A percentile compares a stretch with the other conserved stretches of the same genome.
Conservation (phyloP, 2,329 filamentous ascomycete species). For the Phaeosphaeriaceae sp. region DNA sequence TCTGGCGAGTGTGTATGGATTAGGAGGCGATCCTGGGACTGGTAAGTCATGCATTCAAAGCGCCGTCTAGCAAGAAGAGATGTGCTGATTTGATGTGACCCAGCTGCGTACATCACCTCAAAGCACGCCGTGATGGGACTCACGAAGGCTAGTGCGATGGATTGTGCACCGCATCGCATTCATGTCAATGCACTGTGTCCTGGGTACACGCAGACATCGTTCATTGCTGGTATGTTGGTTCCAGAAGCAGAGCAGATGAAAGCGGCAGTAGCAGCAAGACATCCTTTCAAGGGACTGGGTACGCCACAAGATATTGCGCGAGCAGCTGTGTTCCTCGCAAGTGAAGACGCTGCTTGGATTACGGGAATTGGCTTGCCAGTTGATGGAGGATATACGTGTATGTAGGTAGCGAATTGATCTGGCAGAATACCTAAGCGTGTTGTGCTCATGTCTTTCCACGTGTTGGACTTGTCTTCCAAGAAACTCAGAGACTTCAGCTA, state of each 20-base stretch:
- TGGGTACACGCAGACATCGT: slow-evolving; percentile 50
- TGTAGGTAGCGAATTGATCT: slow-evolving; percentile 10
- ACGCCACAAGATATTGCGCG: slow-evolving; percentile 42
- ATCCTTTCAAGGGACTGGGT: slow-evolving; percentile 42
- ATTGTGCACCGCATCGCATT: slow-evolving; percentile 58
- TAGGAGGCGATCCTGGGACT: slow-evolving; percentile 43
- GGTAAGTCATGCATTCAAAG: slow-evolving; percentile 29
- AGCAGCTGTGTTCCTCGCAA: slow-evolving; percentile 55
- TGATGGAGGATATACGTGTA: slow-evolving; percentile 54
- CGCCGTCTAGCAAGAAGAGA: background rate
- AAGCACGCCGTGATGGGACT: slow-evolving; percentile 61
- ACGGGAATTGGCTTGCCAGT: slow-evolving; percentile 55
- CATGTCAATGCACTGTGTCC: slow-evolving; percentile 64
- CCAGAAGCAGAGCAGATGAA: slow-evolving; percentile 12
- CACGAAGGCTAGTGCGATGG: slow-evolving; percentile 57
- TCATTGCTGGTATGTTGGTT: slow-evolving; percentile 27
- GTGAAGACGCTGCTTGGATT: slow-evolving; percentile 56
- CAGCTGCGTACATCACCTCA: slow-evolving; percentile 52
- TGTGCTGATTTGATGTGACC: background rate
- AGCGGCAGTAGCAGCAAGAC: slow-evolving; percentile 19
- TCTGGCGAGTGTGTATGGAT: slow-evolving; percentile 58
- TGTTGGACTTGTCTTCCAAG: no score
- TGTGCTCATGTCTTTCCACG: no score
- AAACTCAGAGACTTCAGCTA: no score
- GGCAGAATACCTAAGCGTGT: background rate